Evolutionary conservation across 2,329 filamentous ascomycete species (phyloP).

Genomic region (Aspergillus brunneoviolaceus): DNA sequence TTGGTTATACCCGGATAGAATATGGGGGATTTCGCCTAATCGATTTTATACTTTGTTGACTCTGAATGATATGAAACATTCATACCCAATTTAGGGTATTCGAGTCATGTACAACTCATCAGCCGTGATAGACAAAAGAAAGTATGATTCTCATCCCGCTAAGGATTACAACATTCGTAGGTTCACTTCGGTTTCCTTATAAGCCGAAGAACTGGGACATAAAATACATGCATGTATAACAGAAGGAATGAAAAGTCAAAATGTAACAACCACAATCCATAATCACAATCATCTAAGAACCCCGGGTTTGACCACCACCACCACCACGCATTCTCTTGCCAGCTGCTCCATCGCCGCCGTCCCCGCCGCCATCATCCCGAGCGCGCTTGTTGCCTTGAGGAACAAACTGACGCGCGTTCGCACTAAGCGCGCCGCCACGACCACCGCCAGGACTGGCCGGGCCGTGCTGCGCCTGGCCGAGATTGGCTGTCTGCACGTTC

Average conservation of each 20-base stretch:
- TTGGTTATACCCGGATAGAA: neutral
- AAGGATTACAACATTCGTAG: neutral
- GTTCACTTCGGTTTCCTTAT: neutral
- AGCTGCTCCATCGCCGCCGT: slow-evolving; percentile 34
- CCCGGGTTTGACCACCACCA: slow-evolving; percentile 37
- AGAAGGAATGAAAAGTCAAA: slow-evolving; percentile 4
- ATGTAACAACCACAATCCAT: neutral
- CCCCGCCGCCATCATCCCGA: slow-evolving; percentile 51
- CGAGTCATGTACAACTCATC: no score
- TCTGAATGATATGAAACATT: no score
- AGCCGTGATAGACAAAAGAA: slow-evolving; percentile 4
- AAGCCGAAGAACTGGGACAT: slow-evolving; percentile 12
- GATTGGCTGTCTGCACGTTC: slow-evolving; percentile 42
- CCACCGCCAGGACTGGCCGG: slow-evolving; percentile 31
- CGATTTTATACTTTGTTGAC: no score
- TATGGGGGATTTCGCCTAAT: neutral
- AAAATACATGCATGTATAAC: slow-evolving; percentile 18
- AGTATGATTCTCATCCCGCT: neutral
- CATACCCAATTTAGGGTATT: no score
- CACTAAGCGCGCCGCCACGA: slow-evolving; percentile 46
- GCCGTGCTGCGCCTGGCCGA: slow-evolving; percentile 26
- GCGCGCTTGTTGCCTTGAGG: slow-evolving; percentile 58
- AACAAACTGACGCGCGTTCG: slow-evolving; percentile 55
- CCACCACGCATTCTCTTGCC: slow-evolving; percentile 52
- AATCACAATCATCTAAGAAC: slow-evolving; percentile 21